Percentiles rank a stretch among this genome's conserved stretches.
Conservation (phyloP, 2,329 filamentous ascomycete species). For the Thermoascus crustaceus region DNA sequence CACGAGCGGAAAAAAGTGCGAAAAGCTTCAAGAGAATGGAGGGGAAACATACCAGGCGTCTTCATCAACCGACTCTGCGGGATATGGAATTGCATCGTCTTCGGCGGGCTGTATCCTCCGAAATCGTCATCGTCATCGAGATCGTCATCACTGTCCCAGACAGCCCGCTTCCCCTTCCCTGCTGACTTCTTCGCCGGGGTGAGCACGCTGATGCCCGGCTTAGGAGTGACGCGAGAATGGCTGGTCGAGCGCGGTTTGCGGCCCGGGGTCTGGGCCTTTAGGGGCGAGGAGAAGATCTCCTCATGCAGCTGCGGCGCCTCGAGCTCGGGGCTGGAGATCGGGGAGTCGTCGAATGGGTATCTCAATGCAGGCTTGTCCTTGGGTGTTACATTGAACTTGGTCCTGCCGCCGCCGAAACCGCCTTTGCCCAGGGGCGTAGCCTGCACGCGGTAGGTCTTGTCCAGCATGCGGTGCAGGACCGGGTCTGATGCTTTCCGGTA, state of each 20-base stretch:
- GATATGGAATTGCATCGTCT: conserved; percentile 52
- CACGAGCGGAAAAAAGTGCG: background rate
- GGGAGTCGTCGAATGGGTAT: conserved; percentile 37
- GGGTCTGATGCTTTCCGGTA: conserved; percentile 51
- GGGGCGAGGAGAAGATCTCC: conserved; percentile 75
- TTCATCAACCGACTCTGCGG: conserved; percentile 42
- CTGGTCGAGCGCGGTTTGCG: conserved; percentile 36
- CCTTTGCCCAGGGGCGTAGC: conserved; percentile 70
- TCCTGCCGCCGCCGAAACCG: conserved; percentile 16
- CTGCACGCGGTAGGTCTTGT: conserved; percentile 91
- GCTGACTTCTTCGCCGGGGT: conserved; percentile 51
- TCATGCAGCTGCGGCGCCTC: conserved; percentile 74
- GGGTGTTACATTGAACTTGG: conserved; percentile 27
- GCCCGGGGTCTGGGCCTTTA: conserved; percentile 37
- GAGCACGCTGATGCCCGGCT: conserved; percentile 77
- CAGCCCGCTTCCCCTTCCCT: conserved; percentile 1
- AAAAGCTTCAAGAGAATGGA: background rate
- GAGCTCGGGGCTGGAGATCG: conserved; percentile 67
- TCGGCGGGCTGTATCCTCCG: conserved; percentile 82
- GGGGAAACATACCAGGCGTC: conserved; percentile 35
- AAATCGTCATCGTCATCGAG: conserved; percentile 51
- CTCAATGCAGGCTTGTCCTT: conserved; percentile 18
- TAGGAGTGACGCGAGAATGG: conserved; percentile 42
- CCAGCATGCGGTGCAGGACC: conserved; percentile 80
- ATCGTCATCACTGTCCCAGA: conserved; percentile 46